Evolutionary conservation across 192 early-diverging fungal genomes (phyloP).

Genomic region (Coemansia sp.): DNA sequence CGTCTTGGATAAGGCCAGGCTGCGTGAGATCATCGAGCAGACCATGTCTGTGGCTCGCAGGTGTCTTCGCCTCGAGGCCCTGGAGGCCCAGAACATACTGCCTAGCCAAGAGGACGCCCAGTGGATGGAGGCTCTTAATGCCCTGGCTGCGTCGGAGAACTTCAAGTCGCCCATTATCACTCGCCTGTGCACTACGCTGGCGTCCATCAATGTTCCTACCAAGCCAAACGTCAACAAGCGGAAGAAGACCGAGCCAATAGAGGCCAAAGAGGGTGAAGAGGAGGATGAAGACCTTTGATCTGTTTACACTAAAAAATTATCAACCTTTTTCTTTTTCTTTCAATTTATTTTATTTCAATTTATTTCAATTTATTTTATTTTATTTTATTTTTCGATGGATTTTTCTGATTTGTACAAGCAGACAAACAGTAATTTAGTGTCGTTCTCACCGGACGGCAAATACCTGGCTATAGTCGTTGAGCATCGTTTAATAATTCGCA

Average conservation of each 20-base stretch:
- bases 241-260: conserved; percentile 3
- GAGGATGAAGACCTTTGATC: not conserved
- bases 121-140: conserved; percentile 24
- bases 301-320: conserved; percentile 4
- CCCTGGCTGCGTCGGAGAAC: conserved; percentile 12
- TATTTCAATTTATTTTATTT: conserved; percentile 5
- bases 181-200: conserved; percentile 2
- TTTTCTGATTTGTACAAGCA: conserved; percentile 54
- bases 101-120: not conserved
- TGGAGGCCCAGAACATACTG: conserved; percentile 12
- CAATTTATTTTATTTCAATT: conserved; percentile 7
- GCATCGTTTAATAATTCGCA: conserved; percentile 49
- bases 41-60: conserved; percentile 13
- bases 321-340: not conserved
- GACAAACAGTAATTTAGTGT: conserved; percentile 33
- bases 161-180: conserved; percentile 20
- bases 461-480: conserved; percentile 44
- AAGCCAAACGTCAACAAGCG: conserved; percentile 7
- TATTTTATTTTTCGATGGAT: conserved; percentile 29
- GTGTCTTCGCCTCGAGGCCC: conserved; percentile 6
- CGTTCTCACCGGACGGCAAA: conserved; percentile 46
- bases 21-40: conserved; percentile 37
- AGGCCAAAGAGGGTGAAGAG: not conserved
- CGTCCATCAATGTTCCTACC: not conserved
- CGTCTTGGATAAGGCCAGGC: conserved; percentile 18